Base-by-base conservation (phyloP, 129 eudicot genomes). In the Tagetes erecta region DNA sequence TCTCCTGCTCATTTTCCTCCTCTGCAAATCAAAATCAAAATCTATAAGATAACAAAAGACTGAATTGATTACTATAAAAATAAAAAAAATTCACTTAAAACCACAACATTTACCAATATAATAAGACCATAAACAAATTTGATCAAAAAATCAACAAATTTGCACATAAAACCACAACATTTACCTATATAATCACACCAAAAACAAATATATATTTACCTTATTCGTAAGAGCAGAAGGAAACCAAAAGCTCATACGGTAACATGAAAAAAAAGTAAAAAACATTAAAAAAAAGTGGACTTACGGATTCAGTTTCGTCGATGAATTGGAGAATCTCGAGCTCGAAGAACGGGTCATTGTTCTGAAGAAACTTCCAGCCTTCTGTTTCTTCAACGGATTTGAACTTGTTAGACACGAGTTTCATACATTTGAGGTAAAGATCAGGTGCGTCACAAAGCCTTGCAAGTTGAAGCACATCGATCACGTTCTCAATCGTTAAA, bases 391-490 rank as follows among this genome's bases (percentile, higher is more conserved):
- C 91, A 64, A 91, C 96, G 30, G 85, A 52, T 57, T 85, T 91
- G 80, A 88, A 91, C 12, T 84, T 78, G 2, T 46, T 72, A 7
- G 92, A 78, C 70, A 87, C 79, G 73, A 91, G 62, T 75, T 81
- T 91, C 90, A 91, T 82, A 75, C 91, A 86, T 80, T 79, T 91
- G 69, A 91, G 88, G 80, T 95, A 82, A 36, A 91, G 88, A 84
- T 95, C 95, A 0, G 99, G 97, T 11, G 99, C 99, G 50, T 95
- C 94, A 59, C 97, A 95, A 34, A 95, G 83, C 60, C 96, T 64
- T 0, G 97, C 92, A 0, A 95, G 86, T 82, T 95, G 99, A 67
- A 95, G 93, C 4, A 91, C 80, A 59, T 95, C 99, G 52, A 89
- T 86, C 20, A 85, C 97, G 68, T 87, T 95, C 36, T 88, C 97